phyloP scores from a whole-genome alignment of 768 basidiomycete genomes.

The Mycena vulgaris region DNA sequence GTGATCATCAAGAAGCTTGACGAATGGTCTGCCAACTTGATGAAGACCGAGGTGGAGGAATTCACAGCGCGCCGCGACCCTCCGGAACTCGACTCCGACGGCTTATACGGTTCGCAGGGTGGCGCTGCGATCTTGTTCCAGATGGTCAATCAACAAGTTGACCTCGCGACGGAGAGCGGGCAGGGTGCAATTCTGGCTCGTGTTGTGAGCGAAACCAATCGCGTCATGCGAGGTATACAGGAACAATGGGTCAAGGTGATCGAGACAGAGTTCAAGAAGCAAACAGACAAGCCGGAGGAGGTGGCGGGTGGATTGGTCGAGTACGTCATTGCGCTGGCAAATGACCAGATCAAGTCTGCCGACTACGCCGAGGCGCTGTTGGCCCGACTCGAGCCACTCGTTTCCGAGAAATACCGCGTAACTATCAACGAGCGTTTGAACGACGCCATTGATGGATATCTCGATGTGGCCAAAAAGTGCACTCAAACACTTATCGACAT shows the following conservation, averaged over 20 bases:
- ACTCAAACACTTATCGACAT: conserved; percentile 94
- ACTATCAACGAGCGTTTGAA: conserved; percentile 90
- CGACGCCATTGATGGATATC: conserved; percentile 97
- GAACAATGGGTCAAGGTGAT: conserved; percentile 89
- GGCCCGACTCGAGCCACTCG: conserved; percentile 89
- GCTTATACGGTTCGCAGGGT: conserved; percentile 91
- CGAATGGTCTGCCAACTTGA: conserved; percentile 96
- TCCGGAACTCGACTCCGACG: conserved; percentile 92
- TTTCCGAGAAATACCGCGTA: conserved; percentile 91
- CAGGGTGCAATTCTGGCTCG: conserved; percentile 94
- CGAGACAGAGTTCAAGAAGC: conserved; percentile 89
- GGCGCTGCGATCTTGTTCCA: conserved; percentile 96
- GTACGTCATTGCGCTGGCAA: conserved; percentile 96
- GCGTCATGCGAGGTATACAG: conserved; percentile 92
- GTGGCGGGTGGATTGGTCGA: conserved; percentile 91
- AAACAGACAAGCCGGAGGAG: conserved; percentile 91
- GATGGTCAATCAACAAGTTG: conserved; percentile 98
- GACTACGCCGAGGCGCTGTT: conserved; percentile 93
- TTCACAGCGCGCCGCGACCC: conserved; percentile 88
- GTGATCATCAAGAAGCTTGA: conserved; percentile 96
- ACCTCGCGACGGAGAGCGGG: conserved; percentile 94
- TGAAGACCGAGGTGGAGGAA: conserved; percentile 90
- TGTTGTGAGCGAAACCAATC: conserved; percentile 89
- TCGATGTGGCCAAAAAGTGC: conserved; percentile 98
- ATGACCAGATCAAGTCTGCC: conserved; percentile 97